phyloP scores from a whole-genome alignment of 345 rosid genomes.

The Populus euphratica region DNA sequence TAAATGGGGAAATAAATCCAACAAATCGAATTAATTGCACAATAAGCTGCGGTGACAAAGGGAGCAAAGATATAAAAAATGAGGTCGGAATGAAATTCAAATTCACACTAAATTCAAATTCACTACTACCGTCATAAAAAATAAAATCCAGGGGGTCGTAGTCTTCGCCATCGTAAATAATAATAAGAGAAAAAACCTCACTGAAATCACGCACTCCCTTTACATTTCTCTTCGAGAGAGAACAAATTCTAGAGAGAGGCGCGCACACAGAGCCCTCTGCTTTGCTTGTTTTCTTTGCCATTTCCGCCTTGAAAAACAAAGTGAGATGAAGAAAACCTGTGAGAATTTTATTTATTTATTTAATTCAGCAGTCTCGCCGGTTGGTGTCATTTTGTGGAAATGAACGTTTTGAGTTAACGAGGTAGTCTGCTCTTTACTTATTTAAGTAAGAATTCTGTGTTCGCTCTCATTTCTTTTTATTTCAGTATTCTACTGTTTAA shows the following conservation, averaged over 20 bases:
- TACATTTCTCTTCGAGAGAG: not conserved
- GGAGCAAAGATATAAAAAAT: constrained; percentile 26
- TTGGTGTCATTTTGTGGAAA: constrained; percentile 1
- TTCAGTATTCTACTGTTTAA: not conserved
- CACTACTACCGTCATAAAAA: constrained; percentile 34
- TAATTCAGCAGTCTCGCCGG: not conserved
- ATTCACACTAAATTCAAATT: constrained; percentile 45
- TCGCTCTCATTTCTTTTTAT: not conserved
- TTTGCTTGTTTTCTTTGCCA: constrained; percentile 9
- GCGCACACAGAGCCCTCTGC: not conserved
- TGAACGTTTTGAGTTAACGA: constrained; percentile 2
- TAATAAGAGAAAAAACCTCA: not conserved
- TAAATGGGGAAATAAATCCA: not conserved
- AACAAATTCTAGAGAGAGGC: not conserved
- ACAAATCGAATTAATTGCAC: constrained; percentile 6
- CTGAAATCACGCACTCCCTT: constrained; percentile 2
- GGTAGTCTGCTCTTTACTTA: constrained; percentile 12
- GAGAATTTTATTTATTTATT: not conserved
- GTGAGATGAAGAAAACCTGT: not conserved
- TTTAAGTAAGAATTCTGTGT: constrained; percentile 20
- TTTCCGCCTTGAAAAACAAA: constrained; percentile 19
- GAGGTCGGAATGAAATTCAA: constrained; percentile 82
- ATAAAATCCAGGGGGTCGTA: constrained; percentile 54
- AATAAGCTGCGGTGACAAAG: constrained; percentile 34
- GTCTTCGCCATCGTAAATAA: constrained; percentile 26